A percentile compares a stretch with the other conserved stretches of the same genome.
phyloP scores from a whole-genome alignment of 768 basidiomycete species.

The Auriscalpium microsporum region DNA sequence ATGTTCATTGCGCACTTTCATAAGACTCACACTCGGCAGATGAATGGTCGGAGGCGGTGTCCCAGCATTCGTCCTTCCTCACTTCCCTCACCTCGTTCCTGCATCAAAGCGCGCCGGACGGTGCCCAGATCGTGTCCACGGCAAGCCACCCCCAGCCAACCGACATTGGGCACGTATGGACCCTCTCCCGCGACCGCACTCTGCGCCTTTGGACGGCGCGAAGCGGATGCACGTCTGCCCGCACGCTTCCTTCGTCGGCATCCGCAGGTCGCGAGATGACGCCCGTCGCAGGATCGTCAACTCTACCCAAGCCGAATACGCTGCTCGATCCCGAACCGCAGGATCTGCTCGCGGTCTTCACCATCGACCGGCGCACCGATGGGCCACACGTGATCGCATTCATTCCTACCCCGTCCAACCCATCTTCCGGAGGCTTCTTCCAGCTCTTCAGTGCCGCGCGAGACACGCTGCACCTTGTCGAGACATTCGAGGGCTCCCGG shows the following conservation, averaged over 20 bases:
- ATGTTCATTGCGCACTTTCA: background rate
- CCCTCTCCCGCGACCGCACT: constrained; percentile 79
- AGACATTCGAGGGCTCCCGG: constrained; percentile 50
- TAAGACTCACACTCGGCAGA: constrained; percentile 32
- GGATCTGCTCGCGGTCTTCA: constrained; percentile 58
- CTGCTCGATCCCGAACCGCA: constrained; percentile 55
- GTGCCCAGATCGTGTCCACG: constrained; percentile 60
- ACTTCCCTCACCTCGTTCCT: constrained; percentile 59
- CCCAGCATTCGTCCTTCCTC: constrained; percentile 59
- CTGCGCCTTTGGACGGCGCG: constrained; percentile 80
- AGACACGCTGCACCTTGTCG: constrained; percentile 53
- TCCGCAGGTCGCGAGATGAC: constrained; percentile 24
- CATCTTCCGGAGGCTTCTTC: constrained; percentile 74
- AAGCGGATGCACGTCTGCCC: constrained; percentile 62
- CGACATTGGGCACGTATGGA: constrained; percentile 68
- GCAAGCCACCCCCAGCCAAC: constrained; percentile 70
- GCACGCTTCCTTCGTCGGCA: constrained; percentile 35
- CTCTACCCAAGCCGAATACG: constrained; percentile 30
- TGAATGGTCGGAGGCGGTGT: constrained; percentile 60
- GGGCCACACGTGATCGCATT: constrained; percentile 56
- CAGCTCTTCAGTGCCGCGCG: constrained; percentile 47
- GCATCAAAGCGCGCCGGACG: constrained; percentile 36
- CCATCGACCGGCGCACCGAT: constrained; percentile 36
- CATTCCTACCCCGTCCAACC: constrained; percentile 48
- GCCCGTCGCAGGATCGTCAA: constrained; percentile 24